phyloP scores from a whole-genome alignment of 2,329 filamentous ascomycete species.

The Parastagonospora avenae region DNA sequence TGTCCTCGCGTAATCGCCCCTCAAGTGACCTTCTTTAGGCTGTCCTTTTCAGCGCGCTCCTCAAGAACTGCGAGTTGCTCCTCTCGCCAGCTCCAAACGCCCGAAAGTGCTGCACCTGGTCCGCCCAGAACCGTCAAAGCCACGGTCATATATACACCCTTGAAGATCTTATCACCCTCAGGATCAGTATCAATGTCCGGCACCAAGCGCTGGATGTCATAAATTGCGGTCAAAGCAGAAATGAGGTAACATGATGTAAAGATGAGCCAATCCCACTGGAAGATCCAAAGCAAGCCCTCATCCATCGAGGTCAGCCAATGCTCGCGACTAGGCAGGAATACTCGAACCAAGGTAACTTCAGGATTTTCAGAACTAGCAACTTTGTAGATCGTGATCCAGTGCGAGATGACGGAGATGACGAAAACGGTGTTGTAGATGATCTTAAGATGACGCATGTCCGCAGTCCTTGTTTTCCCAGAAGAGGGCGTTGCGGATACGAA shows the following conservation, averaged over 20 bases:
- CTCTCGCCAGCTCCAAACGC: conserved; percentile 23
- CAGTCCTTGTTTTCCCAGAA: conserved; percentile 9
- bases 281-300: conserved; percentile 19
- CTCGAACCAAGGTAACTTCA: conserved; percentile 7
- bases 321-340: conserved; percentile 15
- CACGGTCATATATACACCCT: conserved; percentile 8
- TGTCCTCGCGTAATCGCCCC: not conserved
- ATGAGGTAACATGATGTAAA: conserved; percentile 4
- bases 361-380: conserved; percentile 17
- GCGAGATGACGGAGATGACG: conserved; percentile 5
- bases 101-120: conserved; percentile 15
- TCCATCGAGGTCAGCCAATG: conserved; percentile 10
- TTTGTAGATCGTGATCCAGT: conserved; percentile 16
- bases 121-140: conserved; percentile 13
- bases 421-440: conserved; percentile 14
- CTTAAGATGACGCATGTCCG: conserved; percentile 14
- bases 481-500: conserved; percentile 6
- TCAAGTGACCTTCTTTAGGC: conserved; percentile 16
- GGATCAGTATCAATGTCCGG: conserved; percentile 10
- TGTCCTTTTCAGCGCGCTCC: conserved; percentile 2
- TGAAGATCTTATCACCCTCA: conserved; percentile 8
- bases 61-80: conserved; percentile 18
- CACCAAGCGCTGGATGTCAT: conserved; percentile 15
- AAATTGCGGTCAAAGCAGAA: conserved; percentile 12
- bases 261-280: conserved; percentile 26